phyloP scores from a whole-genome alignment of 2,329 filamentous ascomycete species.

The Paraphoma chrysanthemicola region DNA sequence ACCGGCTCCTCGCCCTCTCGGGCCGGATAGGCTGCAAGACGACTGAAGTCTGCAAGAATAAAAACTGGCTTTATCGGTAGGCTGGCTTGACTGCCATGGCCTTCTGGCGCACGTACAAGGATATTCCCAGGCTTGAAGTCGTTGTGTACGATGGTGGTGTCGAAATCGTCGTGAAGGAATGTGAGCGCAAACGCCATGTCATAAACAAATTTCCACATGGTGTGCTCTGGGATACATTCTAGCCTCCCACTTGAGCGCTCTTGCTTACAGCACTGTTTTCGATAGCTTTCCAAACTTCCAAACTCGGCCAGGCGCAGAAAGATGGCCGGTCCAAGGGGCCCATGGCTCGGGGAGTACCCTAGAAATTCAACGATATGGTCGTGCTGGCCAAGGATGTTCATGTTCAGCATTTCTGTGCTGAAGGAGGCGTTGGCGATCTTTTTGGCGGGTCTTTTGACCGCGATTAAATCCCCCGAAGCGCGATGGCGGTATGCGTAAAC shows the following conservation, averaged over 20 bases:
- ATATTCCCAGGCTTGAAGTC: constrained; percentile 95
- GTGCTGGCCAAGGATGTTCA: constrained; percentile 7
- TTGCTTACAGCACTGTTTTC: not conserved
- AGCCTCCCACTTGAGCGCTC: not conserved
- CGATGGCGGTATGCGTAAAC: constrained; percentile 2
- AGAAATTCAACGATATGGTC: constrained; percentile 19
- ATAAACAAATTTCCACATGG: constrained; percentile 34
- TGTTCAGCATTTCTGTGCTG: constrained; percentile 1
- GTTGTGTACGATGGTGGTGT: constrained; percentile 71
- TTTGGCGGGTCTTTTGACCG: not conserved
- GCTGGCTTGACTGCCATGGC: not conserved
- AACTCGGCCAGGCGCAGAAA: not conserved
- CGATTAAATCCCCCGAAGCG: not conserved
- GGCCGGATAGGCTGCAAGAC: constrained; percentile 10
- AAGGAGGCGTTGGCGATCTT: not conserved
- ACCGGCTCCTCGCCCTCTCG: not conserved
- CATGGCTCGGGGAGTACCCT: constrained; percentile 2
- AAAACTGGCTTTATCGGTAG: constrained; percentile 28
- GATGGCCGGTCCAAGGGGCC: not conserved
- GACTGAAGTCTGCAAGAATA: constrained; percentile 31
- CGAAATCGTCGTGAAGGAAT: constrained; percentile 25
- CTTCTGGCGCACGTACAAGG: constrained; percentile 61
- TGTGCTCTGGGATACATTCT: constrained; percentile 22
- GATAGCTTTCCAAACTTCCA: not conserved
- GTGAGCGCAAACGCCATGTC: constrained; percentile 31